A percentile compares a stretch with the other conserved stretches of the same genome.
Conservation (phyloP, 2,329 filamentous ascomycete genomes). For the Berkeleyomyces rouxiae region DNA sequence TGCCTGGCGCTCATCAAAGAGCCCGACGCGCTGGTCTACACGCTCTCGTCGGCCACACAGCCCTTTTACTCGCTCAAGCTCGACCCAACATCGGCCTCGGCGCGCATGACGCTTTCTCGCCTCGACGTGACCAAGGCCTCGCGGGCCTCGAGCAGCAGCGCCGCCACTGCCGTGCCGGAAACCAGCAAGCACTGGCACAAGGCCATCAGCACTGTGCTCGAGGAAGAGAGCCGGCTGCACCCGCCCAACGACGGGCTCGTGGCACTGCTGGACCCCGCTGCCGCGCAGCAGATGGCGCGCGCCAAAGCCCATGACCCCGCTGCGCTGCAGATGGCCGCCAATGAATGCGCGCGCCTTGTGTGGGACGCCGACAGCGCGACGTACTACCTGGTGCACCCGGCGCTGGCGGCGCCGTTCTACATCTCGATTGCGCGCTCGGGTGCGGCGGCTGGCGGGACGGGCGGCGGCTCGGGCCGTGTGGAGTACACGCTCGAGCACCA, state of each 20-base stretch:
- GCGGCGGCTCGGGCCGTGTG: conserved; percentile 32
- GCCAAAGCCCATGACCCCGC: conserved; percentile 34
- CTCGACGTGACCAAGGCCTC: conserved; percentile 43
- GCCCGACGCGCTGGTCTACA: conserved; percentile 47
- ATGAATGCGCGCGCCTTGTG: conserved; percentile 54
- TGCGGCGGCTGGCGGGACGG: conserved; percentile 18
- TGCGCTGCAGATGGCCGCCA: conserved; percentile 45
- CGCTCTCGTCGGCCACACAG: conserved; percentile 42
- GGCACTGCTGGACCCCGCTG: conserved; percentile 50
- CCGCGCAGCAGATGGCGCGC: conserved; percentile 45
- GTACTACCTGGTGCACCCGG: conserved; percentile 47
- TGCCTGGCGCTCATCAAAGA: conserved; percentile 40
- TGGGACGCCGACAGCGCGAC: conserved; percentile 46
- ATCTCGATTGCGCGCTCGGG: conserved; percentile 41
- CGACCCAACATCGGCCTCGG: conserved; percentile 46
- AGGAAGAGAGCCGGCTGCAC: conserved; percentile 35
- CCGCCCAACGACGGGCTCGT: conserved; percentile 46
- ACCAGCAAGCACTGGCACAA: conserved; percentile 37
- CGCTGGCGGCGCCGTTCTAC: conserved; percentile 45
- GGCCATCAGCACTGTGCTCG: conserved; percentile 40
- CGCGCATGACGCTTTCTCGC: conserved; percentile 40
- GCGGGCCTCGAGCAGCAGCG: conserved; percentile 27
- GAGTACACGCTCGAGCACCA: conserved; percentile 51
- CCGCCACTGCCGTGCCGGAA: conserved; percentile 17
- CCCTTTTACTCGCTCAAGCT: conserved; percentile 52